These are phyloP conservation scores for Populus pruinosa DNA, from an alignment of 345 rosid species.

Conservation along the genomic window DNA sequence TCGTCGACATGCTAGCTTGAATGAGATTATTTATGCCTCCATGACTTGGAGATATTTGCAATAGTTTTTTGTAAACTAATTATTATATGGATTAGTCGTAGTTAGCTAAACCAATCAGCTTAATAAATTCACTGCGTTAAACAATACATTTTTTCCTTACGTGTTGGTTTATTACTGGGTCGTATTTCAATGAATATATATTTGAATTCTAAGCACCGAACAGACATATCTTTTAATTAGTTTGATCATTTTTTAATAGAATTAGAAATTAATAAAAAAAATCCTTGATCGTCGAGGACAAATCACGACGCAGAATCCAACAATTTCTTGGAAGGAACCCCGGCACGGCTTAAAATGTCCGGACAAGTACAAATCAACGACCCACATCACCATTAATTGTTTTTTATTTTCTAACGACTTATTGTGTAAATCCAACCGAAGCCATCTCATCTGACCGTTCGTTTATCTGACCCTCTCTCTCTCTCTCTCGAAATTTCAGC, in stretches of 20 bases:
- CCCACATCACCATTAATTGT: neutral
- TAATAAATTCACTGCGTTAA: too few species aligned
- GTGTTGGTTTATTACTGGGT: too few species aligned
- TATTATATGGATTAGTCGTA: neutral
- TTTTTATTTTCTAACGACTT: neutral
- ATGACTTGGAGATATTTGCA: neutral
- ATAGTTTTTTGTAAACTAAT: neutral
- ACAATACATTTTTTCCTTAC: too few species aligned
- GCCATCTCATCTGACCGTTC: constrained; percentile 17
- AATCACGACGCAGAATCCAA: neutral
- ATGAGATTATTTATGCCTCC: neutral
- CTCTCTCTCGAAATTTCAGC: neutral
- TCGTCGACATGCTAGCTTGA: neutral
- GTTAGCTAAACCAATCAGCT: neutral
- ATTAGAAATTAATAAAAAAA: too few species aligned
- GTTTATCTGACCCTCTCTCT: constrained; percentile 4
- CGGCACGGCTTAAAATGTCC: neutral
- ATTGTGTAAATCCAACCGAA: neutral
- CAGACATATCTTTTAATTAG: too few species aligned
- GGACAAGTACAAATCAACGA: neutral
- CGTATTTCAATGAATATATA: too few species aligned
- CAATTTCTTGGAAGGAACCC: neutral
- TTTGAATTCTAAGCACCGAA: too few species aligned
- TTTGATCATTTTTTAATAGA: too few species aligned
- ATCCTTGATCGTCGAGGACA: too few species aligned